A percentile compares a stretch with the other conserved stretches of the same genome.
Evolutionary conservation across 1,139 yeast species (phyloP).

Genomic region (Yamadazyma atlantica): DNA sequence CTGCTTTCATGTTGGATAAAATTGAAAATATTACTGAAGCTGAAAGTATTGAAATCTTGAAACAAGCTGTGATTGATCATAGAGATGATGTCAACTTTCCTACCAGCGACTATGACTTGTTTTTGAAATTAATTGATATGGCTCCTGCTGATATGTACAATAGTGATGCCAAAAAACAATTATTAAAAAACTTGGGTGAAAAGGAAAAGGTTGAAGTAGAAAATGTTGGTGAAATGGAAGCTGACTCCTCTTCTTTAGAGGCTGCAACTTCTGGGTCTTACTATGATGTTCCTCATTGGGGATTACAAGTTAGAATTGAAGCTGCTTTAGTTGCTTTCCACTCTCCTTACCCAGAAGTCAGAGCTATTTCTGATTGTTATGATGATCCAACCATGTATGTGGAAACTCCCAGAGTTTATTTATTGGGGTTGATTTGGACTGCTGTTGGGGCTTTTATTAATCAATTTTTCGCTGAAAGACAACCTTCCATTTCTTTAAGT

Average conservation of each 20-base stretch:
- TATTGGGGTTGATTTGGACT: conserved; percentile 53
- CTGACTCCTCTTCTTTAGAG: conserved; percentile 5
- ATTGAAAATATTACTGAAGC: conserved; percentile 20
- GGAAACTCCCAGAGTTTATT: conserved; percentile 57
- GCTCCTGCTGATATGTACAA: conserved; percentile 5
- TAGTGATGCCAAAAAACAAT: neutral
- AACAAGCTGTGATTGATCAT: conserved; percentile 19
- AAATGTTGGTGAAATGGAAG: conserved; percentile 2
- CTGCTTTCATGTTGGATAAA: conserved; percentile 31
- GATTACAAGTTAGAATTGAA: conserved; percentile 32
- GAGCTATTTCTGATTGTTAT: conserved; percentile 54
- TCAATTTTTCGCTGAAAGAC: conserved; percentile 57
- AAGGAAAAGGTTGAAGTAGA: conserved; percentile 2
- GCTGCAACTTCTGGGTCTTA: conserved; percentile 3
- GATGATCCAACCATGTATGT: conserved; percentile 50
- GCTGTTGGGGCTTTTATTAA: conserved; percentile 57
- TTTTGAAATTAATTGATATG: conserved; percentile 29
- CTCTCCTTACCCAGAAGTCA: conserved; percentile 66
- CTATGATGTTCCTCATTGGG: conserved; percentile 19
- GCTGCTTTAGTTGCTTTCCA: conserved; percentile 51
- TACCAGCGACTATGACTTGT: conserved; percentile 14
- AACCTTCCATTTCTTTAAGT: conserved; percentile 48
- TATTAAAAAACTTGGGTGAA: neutral
- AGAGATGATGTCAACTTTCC: conserved; percentile 27
- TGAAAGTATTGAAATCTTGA: conserved; percentile 23